phyloP scores from a whole-genome alignment of 1,284 basidiomycete genomes.

The Malassezia japonica region DNA sequence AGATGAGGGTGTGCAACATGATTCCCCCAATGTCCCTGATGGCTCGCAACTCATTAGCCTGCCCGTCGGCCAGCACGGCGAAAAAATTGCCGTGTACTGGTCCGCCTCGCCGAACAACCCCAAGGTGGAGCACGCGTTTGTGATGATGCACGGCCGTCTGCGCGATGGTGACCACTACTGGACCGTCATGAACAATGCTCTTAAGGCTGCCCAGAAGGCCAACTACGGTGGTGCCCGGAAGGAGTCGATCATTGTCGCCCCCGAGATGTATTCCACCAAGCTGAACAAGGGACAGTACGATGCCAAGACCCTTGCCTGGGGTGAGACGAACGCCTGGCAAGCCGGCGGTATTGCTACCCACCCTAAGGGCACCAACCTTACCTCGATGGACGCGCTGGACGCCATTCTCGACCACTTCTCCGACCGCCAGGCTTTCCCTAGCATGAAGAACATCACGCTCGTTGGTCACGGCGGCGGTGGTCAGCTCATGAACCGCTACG shows the following conservation, averaged over 20 bases:
- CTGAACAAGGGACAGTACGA: slow-evolving; percentile 36
- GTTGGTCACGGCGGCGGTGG: slow-evolving; percentile 47
- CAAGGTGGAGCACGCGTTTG: slow-evolving; percentile 28
- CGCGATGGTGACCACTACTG: slow-evolving; percentile 36
- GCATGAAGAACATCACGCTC: slow-evolving; percentile 34
- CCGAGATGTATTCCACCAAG: slow-evolving; percentile 32
- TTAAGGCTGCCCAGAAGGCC: slow-evolving; percentile 22
- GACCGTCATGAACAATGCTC: slow-evolving; percentile 30
- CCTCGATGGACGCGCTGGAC: slow-evolving; percentile 40
- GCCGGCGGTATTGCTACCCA: slow-evolving; percentile 37
- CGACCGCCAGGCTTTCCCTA: slow-evolving; percentile 26
- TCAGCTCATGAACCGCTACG: slow-evolving; percentile 41
- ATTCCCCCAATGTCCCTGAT: slow-evolving; percentile 18
- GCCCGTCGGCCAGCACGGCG: slow-evolving; percentile 17
- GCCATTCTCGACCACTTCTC: slow-evolving; percentile 31
- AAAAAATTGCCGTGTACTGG: slow-evolving; percentile 32
- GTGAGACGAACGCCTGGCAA: slow-evolving; percentile 41
- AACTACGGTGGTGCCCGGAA: slow-evolving; percentile 18
- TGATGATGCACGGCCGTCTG: slow-evolving; percentile 44
- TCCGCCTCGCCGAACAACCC: slow-evolving; percentile 17
- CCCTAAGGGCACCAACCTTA: slow-evolving; percentile 23
- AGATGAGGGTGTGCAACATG: slow-evolving; percentile 20
- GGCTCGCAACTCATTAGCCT: slow-evolving; percentile 26
- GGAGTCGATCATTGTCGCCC: slow-evolving; percentile 35
- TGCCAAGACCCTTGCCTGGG: slow-evolving; percentile 32